A percentile compares a stretch with the other conserved stretches of the same genome.
These are phyloP conservation scores for Aspergillus sp. DNA, from an alignment of 2,329 filamentous ascomycete genomes.

Conservation along the genomic window DNA sequence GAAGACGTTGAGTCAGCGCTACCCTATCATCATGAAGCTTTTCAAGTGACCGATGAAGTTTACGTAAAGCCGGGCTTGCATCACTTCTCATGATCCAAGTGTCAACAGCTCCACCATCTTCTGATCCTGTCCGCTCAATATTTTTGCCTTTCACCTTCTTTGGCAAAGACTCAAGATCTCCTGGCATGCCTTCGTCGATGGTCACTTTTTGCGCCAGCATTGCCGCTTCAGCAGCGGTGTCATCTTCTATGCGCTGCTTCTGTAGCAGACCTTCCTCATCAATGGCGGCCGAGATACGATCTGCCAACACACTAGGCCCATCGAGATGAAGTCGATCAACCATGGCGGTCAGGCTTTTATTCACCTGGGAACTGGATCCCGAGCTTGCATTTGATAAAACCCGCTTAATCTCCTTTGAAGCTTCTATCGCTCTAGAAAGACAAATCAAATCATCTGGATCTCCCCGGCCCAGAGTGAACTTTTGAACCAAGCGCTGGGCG, in stretches of 20 bases:
- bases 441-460: constrained; percentile 85
- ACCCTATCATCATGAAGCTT: constrained; percentile 57
- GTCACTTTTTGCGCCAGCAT: constrained; percentile 70
- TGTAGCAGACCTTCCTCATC: constrained; percentile 87
- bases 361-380: constrained; percentile 15
- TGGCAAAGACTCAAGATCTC: constrained; percentile 53
- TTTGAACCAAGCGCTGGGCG: constrained; percentile 84
- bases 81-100: constrained; percentile 60
- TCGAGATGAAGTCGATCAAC: constrained; percentile 45
- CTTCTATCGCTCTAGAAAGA: constrained; percentile 73
- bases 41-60: constrained; percentile 65
- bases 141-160: constrained; percentile 40
- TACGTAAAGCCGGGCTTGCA: constrained; percentile 62
- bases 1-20: constrained; percentile 57
- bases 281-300: constrained; percentile 70
- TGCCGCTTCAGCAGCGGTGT: constrained; percentile 65
- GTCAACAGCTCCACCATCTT: constrained; percentile 42
- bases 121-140: constrained; percentile 21
- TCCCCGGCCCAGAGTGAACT: constrained; percentile 88
- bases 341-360: constrained; percentile 24
- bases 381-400: constrained; percentile 23
- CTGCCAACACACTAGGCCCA: constrained; percentile 64
- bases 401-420: constrained; percentile 60
- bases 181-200: constrained; percentile 57
- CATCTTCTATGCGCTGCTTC: constrained; percentile 72